Percentiles rank a stretch among this genome's conserved stretches.
Conservation (phyloP, 2,329 filamentous ascomycete species). For the Remersonia thermophila region DNA sequence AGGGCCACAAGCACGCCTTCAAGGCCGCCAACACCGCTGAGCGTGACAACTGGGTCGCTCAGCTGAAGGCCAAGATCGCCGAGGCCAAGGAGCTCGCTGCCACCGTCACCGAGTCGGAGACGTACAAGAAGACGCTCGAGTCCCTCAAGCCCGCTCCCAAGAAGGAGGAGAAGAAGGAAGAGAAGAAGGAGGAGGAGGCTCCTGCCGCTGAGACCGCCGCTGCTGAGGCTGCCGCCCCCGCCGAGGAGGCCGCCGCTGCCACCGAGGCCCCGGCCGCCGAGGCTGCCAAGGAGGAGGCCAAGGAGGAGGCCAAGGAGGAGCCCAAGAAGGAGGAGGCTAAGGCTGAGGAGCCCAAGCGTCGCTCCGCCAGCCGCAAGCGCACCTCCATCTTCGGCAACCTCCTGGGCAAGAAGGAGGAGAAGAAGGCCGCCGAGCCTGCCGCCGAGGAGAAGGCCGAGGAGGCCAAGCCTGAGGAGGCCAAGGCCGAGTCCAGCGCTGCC, state of each 20-base stretch:
- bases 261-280: slow-evolving; percentile 24
- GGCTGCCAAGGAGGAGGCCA: slow-evolving; percentile 34
- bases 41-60: slow-evolving; percentile 84
- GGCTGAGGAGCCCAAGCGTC: slow-evolving; percentile 48
- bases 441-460: slow-evolving; percentile 12
- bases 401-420: slow-evolving; percentile 47
- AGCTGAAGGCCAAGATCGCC: slow-evolving; percentile 67
- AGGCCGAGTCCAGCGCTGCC: slow-evolving; percentile 28
- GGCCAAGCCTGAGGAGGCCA: slow-evolving; percentile 21
- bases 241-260: too few relatives aligned
- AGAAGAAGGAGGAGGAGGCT: slow-evolving; percentile 24
- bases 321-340: slow-evolving; percentile 29
- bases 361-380: slow-evolving; percentile 54
- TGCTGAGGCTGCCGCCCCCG: too few relatives aligned
- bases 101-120: slow-evolving; percentile 62
- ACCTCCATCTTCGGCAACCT: slow-evolving; percentile 47
- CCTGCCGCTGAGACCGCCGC: slow-evolving; percentile 25
- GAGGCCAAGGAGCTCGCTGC: slow-evolving; percentile 76
- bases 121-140: slow-evolving; percentile 78
- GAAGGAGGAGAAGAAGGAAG: slow-evolving; percentile 34
- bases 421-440: slow-evolving; percentile 24
- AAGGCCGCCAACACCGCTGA: slow-evolving; percentile 64
- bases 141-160: slow-evolving; percentile 43
- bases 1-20: slow-evolving; percentile 87
- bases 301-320: slow-evolving; percentile 31